Evolutionary conservation across 2,329 filamentous ascomycete genomes (phyloP).

Genomic region (Coniochaeta sp.): DNA sequence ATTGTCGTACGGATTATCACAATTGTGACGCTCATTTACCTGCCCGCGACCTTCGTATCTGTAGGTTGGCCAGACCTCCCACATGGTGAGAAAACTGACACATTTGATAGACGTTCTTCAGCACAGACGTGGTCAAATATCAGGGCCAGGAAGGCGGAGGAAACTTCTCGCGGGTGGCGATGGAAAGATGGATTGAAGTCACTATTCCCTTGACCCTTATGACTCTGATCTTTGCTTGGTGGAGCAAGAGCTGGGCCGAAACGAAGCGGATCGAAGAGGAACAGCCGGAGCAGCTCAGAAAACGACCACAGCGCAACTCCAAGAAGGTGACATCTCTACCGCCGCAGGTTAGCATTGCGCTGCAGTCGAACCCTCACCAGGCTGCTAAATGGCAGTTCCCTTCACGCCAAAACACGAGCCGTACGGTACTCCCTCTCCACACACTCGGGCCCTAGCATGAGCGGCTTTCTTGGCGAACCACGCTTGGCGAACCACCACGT

Average conservation of each 20-base stretch:
- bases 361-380: not conserved
- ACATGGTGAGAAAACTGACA: not conserved
- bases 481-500: not conserved
- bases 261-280: not conserved
- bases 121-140: slow-evolving; percentile 14
- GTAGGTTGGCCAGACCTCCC: not conserved
- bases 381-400: not conserved
- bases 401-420: slow-evolving; percentile 1
- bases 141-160: slow-evolving; percentile 5
- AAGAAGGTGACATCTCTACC: not conserved
- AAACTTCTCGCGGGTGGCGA: slow-evolving; percentile 6
- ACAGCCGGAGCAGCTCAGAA: not conserved
- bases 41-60: slow-evolving; percentile 19
- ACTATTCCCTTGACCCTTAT: slow-evolving; percentile 7
- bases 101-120: slow-evolving; percentile 10
- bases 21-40: slow-evolving; percentile 18
- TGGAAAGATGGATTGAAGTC: slow-evolving; percentile 9
- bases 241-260: slow-evolving; percentile 4
- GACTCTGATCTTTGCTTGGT: slow-evolving; percentile 7
- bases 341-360: not conserved
- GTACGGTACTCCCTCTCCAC: not conserved
- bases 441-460: not conserved
- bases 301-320: not conserved
- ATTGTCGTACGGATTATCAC: slow-evolving; percentile 19
- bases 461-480: not conserved